These are phyloP conservation scores for Russula abietina DNA, from an alignment of 768 basidiomycete species.

Conservation along the genomic window DNA sequence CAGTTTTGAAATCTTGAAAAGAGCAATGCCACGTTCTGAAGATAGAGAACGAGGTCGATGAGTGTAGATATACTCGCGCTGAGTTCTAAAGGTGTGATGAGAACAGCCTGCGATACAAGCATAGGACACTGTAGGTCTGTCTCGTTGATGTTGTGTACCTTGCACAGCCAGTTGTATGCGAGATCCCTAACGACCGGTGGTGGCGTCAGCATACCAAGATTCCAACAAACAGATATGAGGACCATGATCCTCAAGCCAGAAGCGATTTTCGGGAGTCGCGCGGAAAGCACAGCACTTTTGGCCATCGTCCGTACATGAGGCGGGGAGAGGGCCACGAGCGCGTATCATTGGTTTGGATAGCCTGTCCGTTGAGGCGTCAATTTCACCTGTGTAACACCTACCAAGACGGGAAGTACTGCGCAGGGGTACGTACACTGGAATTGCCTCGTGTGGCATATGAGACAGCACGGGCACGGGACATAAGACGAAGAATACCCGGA, in stretches of 20 bases:
- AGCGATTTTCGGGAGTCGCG: not conserved
- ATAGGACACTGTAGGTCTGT: not conserved
- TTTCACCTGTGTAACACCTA: not conserved
- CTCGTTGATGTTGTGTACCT: not conserved
- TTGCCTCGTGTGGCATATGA: not conserved
- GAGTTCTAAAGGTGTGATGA: not conserved
- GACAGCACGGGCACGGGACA: not conserved
- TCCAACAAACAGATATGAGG: not conserved
- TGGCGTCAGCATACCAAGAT: not conserved
- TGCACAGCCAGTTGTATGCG: slow-evolving; percentile 4
- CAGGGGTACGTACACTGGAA: not conserved
- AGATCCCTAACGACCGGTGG: slow-evolving; percentile 6
- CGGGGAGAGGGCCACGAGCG: not conserved
- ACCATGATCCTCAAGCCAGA: not conserved
- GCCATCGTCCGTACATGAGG: not conserved
- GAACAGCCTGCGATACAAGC: not conserved
- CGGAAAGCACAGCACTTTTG: slow-evolving; percentile 19
- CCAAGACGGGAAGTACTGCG: not conserved
- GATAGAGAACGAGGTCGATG: not conserved
- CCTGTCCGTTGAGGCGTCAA: not conserved
- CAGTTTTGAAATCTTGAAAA: no score
- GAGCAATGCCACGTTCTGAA: slow-evolving; percentile 5
- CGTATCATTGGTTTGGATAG: not conserved
- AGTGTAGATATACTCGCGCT: slow-evolving; percentile 2
- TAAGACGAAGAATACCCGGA: slow-evolving; percentile 3